Percentiles rank a stretch among this genome's conserved stretches.
Evolutionary conservation across 2,329 filamentous ascomycete genomes (phyloP).

Genomic region (Sporothrix curviconia): DNA sequence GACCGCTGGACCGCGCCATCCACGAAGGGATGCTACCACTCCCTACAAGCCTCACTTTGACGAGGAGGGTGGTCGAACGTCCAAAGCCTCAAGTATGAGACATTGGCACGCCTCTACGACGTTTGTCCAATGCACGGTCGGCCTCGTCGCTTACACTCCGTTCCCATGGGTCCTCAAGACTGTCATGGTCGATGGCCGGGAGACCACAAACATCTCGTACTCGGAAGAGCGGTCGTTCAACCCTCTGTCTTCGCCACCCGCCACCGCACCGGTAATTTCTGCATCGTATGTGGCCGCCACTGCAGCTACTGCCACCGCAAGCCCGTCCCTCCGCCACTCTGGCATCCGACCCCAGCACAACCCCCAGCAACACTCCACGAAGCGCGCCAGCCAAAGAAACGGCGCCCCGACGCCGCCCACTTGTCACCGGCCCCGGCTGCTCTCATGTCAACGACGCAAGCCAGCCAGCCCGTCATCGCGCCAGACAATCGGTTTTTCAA

Average conservation of each 20-base stretch:
- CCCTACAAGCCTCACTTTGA: constrained; percentile 18
- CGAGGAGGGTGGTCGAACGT: constrained; percentile 16
- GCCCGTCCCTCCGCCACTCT: neutral
- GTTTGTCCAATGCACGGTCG: constrained; percentile 19
- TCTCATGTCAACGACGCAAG: neutral
- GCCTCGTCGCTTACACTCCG: constrained; percentile 13
- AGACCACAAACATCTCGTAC: constrained; percentile 15
- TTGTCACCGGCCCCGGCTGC: neutral
- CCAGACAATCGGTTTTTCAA: neutral
- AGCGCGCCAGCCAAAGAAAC: neutral
- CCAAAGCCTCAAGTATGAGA: constrained; percentile 14
- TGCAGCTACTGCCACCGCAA: neutral
- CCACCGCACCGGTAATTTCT: neutral
- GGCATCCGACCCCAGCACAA: neutral
- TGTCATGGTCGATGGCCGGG: constrained; percentile 6
- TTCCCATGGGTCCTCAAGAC: constrained; percentile 18
- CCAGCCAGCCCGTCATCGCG: neutral
- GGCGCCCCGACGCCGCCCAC: neutral
- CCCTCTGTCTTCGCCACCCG: neutral
- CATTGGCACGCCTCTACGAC: constrained; percentile 20
- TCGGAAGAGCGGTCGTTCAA: constrained; percentile 5
- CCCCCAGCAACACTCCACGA: neutral
- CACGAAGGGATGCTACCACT: neutral
- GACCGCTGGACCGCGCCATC: constrained; percentile 21
- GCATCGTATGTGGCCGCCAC: neutral